Base-by-base conservation (phyloP, 805 yeast genomes). In the Saturnispora dispora region DNA sequence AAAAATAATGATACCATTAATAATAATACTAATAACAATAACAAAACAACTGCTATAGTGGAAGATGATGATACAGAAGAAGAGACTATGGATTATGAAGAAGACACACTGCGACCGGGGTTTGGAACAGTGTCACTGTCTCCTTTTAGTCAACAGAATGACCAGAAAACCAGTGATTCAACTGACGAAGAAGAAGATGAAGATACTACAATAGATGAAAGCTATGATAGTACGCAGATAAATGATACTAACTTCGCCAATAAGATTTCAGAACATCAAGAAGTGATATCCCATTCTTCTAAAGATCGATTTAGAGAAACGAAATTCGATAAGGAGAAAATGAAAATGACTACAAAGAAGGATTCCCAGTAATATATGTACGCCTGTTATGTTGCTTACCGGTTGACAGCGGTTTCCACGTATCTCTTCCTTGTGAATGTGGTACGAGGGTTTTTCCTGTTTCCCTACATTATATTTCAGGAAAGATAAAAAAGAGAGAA, bases 31-130 rank as follows among this genome's bases (percentile, higher is more conserved):
- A 5, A 11, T 11, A 30, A 30, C 25, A 22, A 15, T 7, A 49
- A 37, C 27, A 43, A 27, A 10, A 48, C 42, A n/a, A 40, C 47
- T 23, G 46, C 42, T 54, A 37, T 25, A 35, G n/a, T 49, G 23
- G 41, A 37, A 11, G 46, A 36, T 5, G 45, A 49, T 20, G 47
- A 57, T 17, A 47, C 49, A 7, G 58, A 56, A 18, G 65, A 63
- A 20, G 64, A 59, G 30, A 32, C 28, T 5, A 28, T 46, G 3
- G 64, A 63, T 22, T 64, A 62, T 30, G 64, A 57, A 42, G 53
- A 55, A 40, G 42, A 47, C n/a, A 18, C 20, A 9, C 45, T 47
- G 25, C 37, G 30, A 39, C 50, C 45, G 3, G 50, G 45, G 5
- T 47, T 47, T 28, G 50, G 50, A 6, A 20, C 45, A 1, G 37